Conservation (phyloP, 768 basidiomycete species). For the Kwoniella botswanensis region DNA sequence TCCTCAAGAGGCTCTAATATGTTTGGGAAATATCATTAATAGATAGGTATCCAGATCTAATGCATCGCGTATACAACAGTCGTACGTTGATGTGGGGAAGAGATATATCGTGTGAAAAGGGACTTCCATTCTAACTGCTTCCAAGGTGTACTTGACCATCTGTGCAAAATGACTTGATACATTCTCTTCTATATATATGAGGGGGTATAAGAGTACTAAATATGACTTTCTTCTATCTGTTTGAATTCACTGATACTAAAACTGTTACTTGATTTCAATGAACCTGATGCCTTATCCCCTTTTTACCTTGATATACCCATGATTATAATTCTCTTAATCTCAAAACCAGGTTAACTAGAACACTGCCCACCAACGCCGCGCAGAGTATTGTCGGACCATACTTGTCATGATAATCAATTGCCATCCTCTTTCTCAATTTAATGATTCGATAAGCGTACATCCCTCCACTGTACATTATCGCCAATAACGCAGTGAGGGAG, state of each 20-base stretch:
- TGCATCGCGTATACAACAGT: background rate
- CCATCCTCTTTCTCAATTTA: slow-evolving; percentile 49
- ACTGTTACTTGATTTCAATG: too few species aligned
- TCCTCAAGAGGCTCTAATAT: slow-evolving; percentile 71
- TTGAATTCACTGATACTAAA: too few species aligned
- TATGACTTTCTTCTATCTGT: background rate
- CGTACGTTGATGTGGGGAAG: background rate
- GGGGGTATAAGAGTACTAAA: background rate
- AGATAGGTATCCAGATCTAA: background rate
- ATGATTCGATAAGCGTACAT: slow-evolving; percentile 56
- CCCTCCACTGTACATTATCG: slow-evolving; percentile 79
- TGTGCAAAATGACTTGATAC: background rate
- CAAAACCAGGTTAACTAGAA: slow-evolving; percentile 52
- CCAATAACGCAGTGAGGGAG: slow-evolving; percentile 83
- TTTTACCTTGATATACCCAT: too few species aligned
- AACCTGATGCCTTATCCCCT: too few species aligned
- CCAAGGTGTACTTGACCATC: too few species aligned
- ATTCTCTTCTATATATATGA: background rate
- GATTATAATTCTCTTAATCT: slow-evolving; percentile 50
- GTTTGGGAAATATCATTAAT: background rate
- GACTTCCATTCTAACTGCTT: too few species aligned
- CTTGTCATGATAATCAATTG: slow-evolving; percentile 56
- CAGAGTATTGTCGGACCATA: slow-evolving; percentile 55
- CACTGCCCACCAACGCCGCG: slow-evolving; percentile 45
- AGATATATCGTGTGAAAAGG: background rate